Evolutionary conservation across 805 yeast species (phyloP).

Genomic region (Metschnikowia noctiluminum): DNA sequence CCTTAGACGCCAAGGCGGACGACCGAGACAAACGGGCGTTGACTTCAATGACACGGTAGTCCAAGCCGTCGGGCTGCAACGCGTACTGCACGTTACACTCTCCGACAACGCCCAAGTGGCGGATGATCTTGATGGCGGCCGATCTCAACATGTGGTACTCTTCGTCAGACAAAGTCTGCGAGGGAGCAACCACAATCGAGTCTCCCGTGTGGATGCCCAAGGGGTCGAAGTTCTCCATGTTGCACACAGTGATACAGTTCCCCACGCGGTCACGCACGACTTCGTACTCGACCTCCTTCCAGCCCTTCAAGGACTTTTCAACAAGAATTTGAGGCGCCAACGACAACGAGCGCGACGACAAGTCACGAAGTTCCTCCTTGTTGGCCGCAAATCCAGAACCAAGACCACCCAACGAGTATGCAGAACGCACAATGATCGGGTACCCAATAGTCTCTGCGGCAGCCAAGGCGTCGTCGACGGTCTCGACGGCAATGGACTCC

Average conservation of each 20-base stretch:
- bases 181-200: constrained; percentile 97
- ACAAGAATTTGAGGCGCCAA: constrained; percentile 93
- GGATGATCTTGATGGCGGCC: constrained; percentile 95
- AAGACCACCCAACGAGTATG: constrained; percentile 94
- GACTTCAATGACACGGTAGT: constrained; percentile 95
- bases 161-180: constrained; percentile 94
- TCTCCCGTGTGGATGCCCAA: constrained; percentile 98
- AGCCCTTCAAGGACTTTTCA: constrained; percentile 95
- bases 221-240: constrained; percentile 99
- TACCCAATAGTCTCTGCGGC: constrained; percentile 89
- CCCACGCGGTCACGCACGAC: constrained; percentile 95
- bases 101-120: constrained; percentile 98
- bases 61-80: constrained; percentile 91
- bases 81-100: constrained; percentile 99
- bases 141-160: constrained; percentile 97
- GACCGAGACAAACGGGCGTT: constrained; percentile 96
- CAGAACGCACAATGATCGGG: constrained; percentile 96
- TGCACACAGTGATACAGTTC: constrained; percentile 97
- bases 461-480: constrained; percentile 85
- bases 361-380: constrained; percentile 75
- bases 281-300: constrained; percentile 99
- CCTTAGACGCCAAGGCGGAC: constrained; percentile 96
- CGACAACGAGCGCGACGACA: constrained; percentile 85
- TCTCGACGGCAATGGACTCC: constrained; percentile 91
- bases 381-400: constrained; percentile 96